Percentiles rank a stretch among this genome's conserved stretches.
Evolutionary conservation across 2,329 filamentous ascomycete species (phyloP).

Genomic region (Fusarium falciforme): DNA sequence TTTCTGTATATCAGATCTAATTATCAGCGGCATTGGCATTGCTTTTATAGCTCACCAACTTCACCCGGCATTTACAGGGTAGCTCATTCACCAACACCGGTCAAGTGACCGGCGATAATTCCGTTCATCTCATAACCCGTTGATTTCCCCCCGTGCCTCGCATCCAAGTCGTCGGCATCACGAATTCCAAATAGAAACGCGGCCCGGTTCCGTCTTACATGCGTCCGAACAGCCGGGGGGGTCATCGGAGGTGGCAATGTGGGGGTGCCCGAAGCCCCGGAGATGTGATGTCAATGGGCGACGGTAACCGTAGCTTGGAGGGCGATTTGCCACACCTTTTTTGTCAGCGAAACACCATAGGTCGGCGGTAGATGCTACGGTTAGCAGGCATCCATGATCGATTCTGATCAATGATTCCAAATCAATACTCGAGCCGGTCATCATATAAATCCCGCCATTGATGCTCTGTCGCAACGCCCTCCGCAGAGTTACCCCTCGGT

Average conservation of each 20-base stretch:
- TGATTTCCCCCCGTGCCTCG: background rate
- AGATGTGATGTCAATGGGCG: conserved; percentile 37
- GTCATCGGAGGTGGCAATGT: conserved; percentile 3
- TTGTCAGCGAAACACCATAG: conserved; percentile 25
- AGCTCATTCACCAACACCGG: background rate
- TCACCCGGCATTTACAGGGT: background rate
- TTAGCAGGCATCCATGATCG: conserved; percentile 8
- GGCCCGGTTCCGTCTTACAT: conserved; percentile 30
- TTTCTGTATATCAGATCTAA: background rate
- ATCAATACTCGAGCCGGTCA: conserved; percentile 11
- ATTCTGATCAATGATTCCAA: background rate
- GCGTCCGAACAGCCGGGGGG: conserved; percentile 24
- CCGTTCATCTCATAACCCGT: background rate
- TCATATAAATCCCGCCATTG: conserved; percentile 32
- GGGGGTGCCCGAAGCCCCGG: conserved; percentile 27
- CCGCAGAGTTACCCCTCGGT: conserved; percentile 46
- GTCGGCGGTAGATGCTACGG: background rate
- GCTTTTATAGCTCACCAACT: background rate
- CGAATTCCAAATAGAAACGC: conserved; percentile 4
- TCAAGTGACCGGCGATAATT: background rate
- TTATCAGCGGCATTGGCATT: background rate
- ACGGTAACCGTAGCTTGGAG: conserved; percentile 15
- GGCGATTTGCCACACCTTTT: conserved; percentile 27
- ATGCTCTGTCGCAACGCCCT: conserved; percentile 51
- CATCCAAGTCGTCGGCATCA: background rate